Evolutionary conservation across 306 rosid species (phyloP).

Genomic region (Sphenostylis stenocarpa): DNA sequence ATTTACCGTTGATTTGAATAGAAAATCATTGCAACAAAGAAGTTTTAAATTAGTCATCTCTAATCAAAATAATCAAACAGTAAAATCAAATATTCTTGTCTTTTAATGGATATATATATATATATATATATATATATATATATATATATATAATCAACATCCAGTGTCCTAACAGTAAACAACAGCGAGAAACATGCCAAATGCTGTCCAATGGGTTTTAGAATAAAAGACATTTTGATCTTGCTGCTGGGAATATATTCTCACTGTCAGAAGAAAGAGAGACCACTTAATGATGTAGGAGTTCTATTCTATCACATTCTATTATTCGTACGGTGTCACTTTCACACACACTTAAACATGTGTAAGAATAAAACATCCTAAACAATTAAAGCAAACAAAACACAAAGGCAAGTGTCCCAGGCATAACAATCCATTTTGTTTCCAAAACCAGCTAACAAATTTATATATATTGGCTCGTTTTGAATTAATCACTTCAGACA

Average conservation of each 20-base stretch:
- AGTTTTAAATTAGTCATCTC: not conserved
- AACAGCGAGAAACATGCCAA: not conserved
- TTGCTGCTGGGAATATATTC: constrained; percentile 4
- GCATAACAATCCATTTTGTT: not conserved
- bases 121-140: not conserved
- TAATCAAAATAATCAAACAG: not conserved
- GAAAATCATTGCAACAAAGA: not conserved
- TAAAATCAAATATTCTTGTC: not conserved
- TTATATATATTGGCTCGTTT: not conserved
- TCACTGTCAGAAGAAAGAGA: not conserved
- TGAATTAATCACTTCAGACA: constrained; percentile 15
- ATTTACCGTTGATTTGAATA: not conserved
- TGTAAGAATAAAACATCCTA: too few relatives aligned
- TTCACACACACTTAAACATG: too few relatives aligned
- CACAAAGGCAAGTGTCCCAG: not conserved
- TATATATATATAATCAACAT: not conserved
- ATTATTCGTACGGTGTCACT: not conserved
- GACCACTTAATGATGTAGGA: constrained; percentile 10
- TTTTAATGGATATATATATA: not conserved
- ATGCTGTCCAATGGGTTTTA: not conserved
- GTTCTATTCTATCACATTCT: not conserved
- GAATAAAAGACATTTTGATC: not conserved
- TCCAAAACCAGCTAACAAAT: not conserved
- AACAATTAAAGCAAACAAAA: not conserved
- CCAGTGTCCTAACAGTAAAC: constrained; percentile 1